Conservation (phyloP, 441 rosid genomes). For the Pelargonium cotyledonis region DNA sequence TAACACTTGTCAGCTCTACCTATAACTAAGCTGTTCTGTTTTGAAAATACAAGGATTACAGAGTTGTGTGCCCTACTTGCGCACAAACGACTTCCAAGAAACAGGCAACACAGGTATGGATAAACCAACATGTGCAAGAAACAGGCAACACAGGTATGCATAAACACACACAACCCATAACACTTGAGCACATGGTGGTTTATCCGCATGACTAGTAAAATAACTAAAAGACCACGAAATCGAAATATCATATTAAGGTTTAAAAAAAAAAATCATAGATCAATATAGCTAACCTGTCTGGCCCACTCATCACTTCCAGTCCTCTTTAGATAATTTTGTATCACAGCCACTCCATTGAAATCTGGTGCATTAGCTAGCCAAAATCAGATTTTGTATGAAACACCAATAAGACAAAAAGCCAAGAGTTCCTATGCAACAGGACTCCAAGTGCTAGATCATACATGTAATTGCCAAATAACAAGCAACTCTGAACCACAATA, state of each 20-base stretch:
- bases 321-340: constrained; percentile 77
- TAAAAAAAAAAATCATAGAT: background rate
- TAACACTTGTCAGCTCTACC: too few species aligned
- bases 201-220: too few species aligned
- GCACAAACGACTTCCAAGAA: too few species aligned
- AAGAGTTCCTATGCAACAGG: background rate
- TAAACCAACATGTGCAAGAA: too few species aligned
- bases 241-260: background rate
- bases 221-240: too few species aligned
- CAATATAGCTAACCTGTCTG: constrained; percentile 50
- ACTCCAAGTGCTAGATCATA: background rate
- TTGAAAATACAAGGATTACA: too few species aligned
- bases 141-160: too few species aligned
- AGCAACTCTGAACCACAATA: background rate
- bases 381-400: constrained; percentile 5
- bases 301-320: constrained; percentile 92
- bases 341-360: constrained; percentile 81
- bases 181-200: too few species aligned
- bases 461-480: background rate
- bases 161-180: too few species aligned
- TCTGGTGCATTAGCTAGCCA: constrained; percentile 48
- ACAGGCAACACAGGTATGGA: too few species aligned
- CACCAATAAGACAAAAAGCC: background rate
- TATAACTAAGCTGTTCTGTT: too few species aligned
- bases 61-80: too few species aligned